Evolutionary conservation across 352 stramenopile genomes (phyloP).

Genomic region (Phytopythium cucurbitacearum): DNA sequence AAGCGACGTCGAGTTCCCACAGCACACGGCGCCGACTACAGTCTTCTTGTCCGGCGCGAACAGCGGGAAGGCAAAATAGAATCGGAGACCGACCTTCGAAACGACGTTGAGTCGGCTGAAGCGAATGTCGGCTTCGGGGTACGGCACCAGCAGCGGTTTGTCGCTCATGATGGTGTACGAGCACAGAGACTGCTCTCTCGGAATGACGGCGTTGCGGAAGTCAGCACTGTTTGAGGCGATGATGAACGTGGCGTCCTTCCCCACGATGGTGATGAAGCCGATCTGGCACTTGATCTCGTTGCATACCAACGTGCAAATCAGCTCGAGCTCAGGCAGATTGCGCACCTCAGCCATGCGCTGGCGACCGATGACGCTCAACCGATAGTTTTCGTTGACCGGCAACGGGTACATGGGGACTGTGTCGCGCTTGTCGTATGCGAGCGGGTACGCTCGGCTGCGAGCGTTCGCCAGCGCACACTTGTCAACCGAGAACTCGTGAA

Average conservation of each 20-base stretch:
- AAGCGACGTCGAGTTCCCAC: slow-evolving; percentile 36
- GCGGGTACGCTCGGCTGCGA: slow-evolving; percentile 25
- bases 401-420: slow-evolving; percentile 16
- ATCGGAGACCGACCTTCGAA: slow-evolving; percentile 23
- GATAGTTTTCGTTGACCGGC: slow-evolving; percentile 28
- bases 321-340: slow-evolving; percentile 39
- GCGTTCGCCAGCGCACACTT: slow-evolving; percentile 22
- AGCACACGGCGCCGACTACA: slow-evolving; percentile 58
- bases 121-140: slow-evolving; percentile 46
- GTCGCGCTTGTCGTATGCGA: slow-evolving; percentile 20
- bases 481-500: slow-evolving; percentile 16
- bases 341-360: slow-evolving; percentile 18
- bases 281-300: slow-evolving; percentile 34
- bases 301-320: slow-evolving; percentile 42
- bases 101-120: slow-evolving; percentile 36
- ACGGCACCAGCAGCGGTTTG: slow-evolving; percentile 41
- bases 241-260: slow-evolving; percentile 31
- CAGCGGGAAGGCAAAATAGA: slow-evolving; percentile 60
- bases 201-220: slow-evolving; percentile 22
- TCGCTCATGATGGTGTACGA: slow-evolving; percentile 47
- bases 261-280: slow-evolving; percentile 42
- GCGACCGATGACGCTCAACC: slow-evolving; percentile 21
- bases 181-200: slow-evolving; percentile 46
- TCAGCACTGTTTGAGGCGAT: slow-evolving; percentile 25
- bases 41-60: slow-evolving; percentile 19